Evolutionary conservation across 768 basidiomycete species (phyloP), one percentile per base, ranked within the genome.

Genomic region (Coprinopsis sp.): DNA sequence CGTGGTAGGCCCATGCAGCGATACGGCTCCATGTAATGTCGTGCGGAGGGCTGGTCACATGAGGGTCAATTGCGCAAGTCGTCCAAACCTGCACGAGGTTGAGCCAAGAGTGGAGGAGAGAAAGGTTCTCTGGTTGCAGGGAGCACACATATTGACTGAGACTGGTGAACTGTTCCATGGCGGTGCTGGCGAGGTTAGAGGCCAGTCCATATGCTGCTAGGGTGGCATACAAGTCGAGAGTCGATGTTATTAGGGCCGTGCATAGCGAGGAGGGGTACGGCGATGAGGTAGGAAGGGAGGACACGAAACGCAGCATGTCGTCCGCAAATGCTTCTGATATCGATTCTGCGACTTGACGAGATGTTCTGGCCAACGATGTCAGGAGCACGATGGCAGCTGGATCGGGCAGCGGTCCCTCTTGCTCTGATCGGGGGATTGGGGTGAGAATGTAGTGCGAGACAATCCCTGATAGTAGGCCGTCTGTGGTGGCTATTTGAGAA

Each of bases 1-100:
- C 70, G 14, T 68, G 72, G 88, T 91, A 95, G 0, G 73, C 79
- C 81, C 86, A 88, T 2, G 78, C 82, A n/a, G 71, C 65, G 8
- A 95, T 70, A 57, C 92, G 90, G 46, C 84, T 89, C 94, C 95
- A 98, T 7, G 87, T 65, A 39, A 97, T 81, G 44, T 89, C 91
- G 63, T 98, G 95, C 6, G 72, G 73, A 0, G 91, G 91, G 2
- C 82, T 86, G 6, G 91, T 94, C 45, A 74, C 72, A 59, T 98
- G 95, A 5, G 95, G 94, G 57, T 98, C 87, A n/a, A 80, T 76
- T 0, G 92, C 91, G 54, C 90, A 94, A 3, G 78, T 70, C 5
- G 72, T 84, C 93, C 92, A 97, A 0, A 73, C 67, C 49, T 79
- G 77, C 2, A 91, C 53, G 7, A 91, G 64, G 8, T 67, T 64